Evolutionary conservation across 108 stramenopile genomes (phyloP), one percentile per base, ranked within the genome.

Genomic region (Skeletonema grethae): DNA sequence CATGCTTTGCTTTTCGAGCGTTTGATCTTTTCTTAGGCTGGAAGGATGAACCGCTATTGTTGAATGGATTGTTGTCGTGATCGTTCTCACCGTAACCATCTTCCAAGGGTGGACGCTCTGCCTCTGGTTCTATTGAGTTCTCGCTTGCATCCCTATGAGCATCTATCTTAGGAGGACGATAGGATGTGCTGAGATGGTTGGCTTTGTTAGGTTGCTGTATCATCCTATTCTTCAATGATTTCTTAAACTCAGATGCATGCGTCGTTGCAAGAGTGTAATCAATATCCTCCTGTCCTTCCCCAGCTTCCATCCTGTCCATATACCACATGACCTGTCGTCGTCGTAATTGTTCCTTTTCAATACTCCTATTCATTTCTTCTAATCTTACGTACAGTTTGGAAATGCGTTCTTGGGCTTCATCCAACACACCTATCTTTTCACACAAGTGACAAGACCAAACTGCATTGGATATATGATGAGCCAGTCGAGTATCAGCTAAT

Each of bases 231-330:
- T 36, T 72, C 71, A 79, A 72, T 5, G 78, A 70, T 22, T 67
- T 71, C 65, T 79, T 65, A 70, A 66, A 79, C 35, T 66, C 67
- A 0, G 78, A 76, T 32, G 62, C 65, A 31, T 77, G 59, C 20
- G 93, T 84, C 28, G 84, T 82, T 9, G 90, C 90, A 46, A 94
- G 71, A 35, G 91, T 88, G 72, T 94, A 94, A 64, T 92, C 93
- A 77, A 94, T 94, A 67, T 94, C 93, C 15, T 86, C 77, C 12
- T 83, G 43, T 1, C 91, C 94, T 69, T 92, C 91, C 22, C 80
- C 89, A 1, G 90, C 83, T 53, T 87, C 82, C 89, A 96, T 91
- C 58, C 70, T 84, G 82, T 96, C 92, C 82, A 96, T 66, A 48
- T 81, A 82, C 69, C 85, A 84, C 92, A 96, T 93, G 38, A 96